Percentiles rank a stretch among this genome's conserved stretches.
Conservation (phyloP, 1,284 basidiomycete species). For the Ustilago trichophora region DNA sequence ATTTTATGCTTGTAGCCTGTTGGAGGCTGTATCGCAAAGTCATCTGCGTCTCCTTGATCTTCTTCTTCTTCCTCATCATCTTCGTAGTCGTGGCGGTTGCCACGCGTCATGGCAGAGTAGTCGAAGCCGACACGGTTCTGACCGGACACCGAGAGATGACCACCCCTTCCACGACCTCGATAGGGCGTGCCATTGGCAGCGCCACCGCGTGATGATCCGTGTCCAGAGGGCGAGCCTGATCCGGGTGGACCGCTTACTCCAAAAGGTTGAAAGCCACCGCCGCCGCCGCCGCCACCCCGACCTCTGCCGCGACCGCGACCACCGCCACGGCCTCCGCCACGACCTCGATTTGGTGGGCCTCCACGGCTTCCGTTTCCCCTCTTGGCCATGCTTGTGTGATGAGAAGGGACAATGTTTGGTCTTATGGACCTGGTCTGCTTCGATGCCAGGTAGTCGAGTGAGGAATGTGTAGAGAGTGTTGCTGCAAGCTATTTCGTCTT, state of each 20-base stretch:
- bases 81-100: constrained; percentile 8
- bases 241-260: constrained; percentile 16
- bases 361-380: constrained; percentile 24
- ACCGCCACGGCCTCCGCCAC: constrained; percentile 7
- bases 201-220: constrained; percentile 33
- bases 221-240: constrained; percentile 8
- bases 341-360: constrained; percentile 7
- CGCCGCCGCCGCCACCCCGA: constrained; percentile 8
- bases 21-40: constrained; percentile 35
- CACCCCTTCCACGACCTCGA: constrained; percentile 36
- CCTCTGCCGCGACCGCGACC: constrained; percentile 22
- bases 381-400: constrained; percentile 32
- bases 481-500: background rate
- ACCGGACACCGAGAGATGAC: constrained; percentile 33
- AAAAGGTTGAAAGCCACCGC: constrained; percentile 30
- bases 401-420: too few species aligned
- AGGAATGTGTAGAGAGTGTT: too few species aligned
- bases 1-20: constrained; percentile 34
- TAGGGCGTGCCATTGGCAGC: constrained; percentile 11
- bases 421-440: too few species aligned
- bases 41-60: constrained; percentile 6
- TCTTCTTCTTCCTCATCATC: constrained; percentile 21
- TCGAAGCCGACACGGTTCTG: constrained; percentile 49
- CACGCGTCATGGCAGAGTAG: constrained; percentile 33
- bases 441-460: too few species aligned